Conservation (phyloP, 306 rosid genomes). For the Prunus kanzakura region DNA sequence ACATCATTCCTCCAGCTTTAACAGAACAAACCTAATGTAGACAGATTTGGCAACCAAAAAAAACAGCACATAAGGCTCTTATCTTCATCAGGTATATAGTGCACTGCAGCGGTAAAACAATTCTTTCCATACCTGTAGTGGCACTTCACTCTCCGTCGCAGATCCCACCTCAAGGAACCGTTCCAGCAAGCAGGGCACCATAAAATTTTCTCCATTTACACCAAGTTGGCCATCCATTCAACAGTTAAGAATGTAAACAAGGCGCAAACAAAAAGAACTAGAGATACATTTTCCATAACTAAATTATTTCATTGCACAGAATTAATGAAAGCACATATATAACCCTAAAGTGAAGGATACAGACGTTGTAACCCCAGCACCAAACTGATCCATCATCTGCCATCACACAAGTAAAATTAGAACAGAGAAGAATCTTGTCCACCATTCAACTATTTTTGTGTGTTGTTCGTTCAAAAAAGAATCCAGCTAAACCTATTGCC, state of each 20-base stretch:
- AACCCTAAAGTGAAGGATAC: constrained; percentile 62
- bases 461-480: background rate
- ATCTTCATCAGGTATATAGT: background rate
- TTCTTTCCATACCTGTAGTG: constrained; percentile 46
- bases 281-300: constrained; percentile 14
- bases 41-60: background rate
- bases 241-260: constrained; percentile 55
- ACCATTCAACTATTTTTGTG: constrained; percentile 13
- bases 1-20: constrained; percentile 94
- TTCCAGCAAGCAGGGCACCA: constrained; percentile 54
- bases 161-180: constrained; percentile 48
- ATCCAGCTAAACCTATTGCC: background rate
- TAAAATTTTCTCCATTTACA: constrained; percentile 43
- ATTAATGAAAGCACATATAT: background rate
- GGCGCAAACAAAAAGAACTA: constrained; percentile 4
- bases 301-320: background rate
- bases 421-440: constrained; percentile 4
- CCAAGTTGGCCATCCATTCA: constrained; percentile 95
- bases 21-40: constrained; percentile 52
- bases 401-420: constrained; percentile 29
- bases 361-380: constrained; percentile 90
- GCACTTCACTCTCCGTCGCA: constrained; percentile 35
- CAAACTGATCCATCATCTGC: constrained; percentile 94
- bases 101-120: constrained; percentile 4
- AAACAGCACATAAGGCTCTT: constrained; percentile 6